Evolutionary conservation across 2,329 filamentous ascomycete genomes (phyloP).

Genomic region (Cladosporium sp.): DNA sequence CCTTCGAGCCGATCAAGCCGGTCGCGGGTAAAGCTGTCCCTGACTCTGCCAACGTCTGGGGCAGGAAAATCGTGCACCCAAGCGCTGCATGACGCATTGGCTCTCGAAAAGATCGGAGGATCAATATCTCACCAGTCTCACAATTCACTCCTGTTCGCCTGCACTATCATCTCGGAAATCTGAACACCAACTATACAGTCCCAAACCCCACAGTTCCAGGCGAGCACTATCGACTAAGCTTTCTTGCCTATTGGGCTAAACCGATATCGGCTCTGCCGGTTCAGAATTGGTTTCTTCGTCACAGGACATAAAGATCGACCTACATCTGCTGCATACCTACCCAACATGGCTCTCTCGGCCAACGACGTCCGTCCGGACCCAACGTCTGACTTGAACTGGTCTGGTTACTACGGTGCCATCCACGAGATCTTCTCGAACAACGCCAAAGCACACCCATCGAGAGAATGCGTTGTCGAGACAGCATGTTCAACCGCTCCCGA

Average conservation of each 20-base stretch:
- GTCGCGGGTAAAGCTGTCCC: too few relatives aligned
- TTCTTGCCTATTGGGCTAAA: slow-evolving; percentile 8
- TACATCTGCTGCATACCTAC: slow-evolving; percentile 8
- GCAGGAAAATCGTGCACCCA: too few relatives aligned
- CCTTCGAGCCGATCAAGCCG: not conserved
- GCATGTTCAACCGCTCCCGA: slow-evolving; percentile 41
- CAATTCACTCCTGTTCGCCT: not conserved
- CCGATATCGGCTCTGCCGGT: slow-evolving; percentile 9
- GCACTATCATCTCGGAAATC: not conserved
- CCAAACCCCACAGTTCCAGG: not conserved
- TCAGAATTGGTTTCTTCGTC: slow-evolving; percentile 9
- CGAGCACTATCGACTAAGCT: not conserved
- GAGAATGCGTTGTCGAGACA: slow-evolving; percentile 66
- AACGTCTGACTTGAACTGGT: slow-evolving; percentile 64
- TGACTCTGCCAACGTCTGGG: too few relatives aligned
- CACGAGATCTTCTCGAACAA: slow-evolving; percentile 66
- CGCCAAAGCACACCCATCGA: slow-evolving; percentile 64
- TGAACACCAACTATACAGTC: too few relatives aligned
- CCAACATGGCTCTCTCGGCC: slow-evolving; percentile 24
- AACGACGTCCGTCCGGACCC: slow-evolving; percentile 54
- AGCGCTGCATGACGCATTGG: too few relatives aligned
- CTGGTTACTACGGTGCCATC: slow-evolving; percentile 61
- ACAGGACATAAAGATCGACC: slow-evolving; percentile 8
- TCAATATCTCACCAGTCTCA: too few relatives aligned
- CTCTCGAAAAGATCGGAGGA: not conserved